These are phyloP conservation scores for Hyaloscypha bicolor DNA, from an alignment of 495 filamentous ascomycete genomes.

Conservation along the genomic window DNA sequence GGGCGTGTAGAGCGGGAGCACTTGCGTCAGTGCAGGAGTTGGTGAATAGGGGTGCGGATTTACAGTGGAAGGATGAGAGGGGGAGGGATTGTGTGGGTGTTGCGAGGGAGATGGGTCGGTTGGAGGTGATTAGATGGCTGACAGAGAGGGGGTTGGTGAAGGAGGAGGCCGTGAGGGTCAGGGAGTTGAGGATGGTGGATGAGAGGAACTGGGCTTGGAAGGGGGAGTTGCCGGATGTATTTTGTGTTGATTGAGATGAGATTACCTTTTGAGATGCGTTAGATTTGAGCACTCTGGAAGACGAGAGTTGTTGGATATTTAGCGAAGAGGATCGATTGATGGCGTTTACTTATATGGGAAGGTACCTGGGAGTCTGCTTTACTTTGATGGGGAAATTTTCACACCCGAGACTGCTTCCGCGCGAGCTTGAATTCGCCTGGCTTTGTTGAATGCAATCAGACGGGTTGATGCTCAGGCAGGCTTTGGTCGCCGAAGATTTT, in stretches of 20 bases:
- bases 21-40: background rate
- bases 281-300: too few relatives aligned
- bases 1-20: constrained; percentile 1
- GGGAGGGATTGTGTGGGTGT: constrained; percentile 1
- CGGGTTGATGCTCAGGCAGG: too few relatives aligned
- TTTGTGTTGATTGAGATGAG: constrained; percentile 4
- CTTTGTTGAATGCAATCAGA: too few relatives aligned
- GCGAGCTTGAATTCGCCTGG: too few relatives aligned
- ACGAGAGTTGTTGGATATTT: too few relatives aligned
- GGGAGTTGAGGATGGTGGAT: background rate
- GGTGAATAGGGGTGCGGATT: constrained; percentile 4
- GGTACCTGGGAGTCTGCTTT: too few relatives aligned
- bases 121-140: background rate
- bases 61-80: constrained; percentile 3
- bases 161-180: background rate
- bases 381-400: too few relatives aligned
- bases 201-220: constrained; percentile 10
- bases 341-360: too few relatives aligned
- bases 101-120: background rate
- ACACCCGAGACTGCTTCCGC: too few relatives aligned
- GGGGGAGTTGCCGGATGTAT: constrained; percentile 2
- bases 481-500: too few relatives aligned
- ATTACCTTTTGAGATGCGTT: too few relatives aligned
- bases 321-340: too few relatives aligned
- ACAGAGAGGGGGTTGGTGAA: background rate